phyloP scores from a whole-genome alignment of 768 basidiomycete genomes.

The Termitomyces bulborhizus region DNA sequence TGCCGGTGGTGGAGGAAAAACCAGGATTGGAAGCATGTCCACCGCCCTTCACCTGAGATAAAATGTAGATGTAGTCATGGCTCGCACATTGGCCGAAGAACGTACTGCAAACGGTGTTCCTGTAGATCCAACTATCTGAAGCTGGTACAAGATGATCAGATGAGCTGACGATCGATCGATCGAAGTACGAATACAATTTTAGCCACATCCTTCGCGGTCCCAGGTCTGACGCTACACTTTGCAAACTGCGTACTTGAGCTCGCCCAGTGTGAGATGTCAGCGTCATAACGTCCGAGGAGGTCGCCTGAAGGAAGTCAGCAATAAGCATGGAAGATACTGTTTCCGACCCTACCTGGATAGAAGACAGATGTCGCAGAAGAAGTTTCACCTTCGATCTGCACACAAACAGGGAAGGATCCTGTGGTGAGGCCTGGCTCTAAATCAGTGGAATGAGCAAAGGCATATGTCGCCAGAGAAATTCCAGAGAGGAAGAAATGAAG shows the following conservation, averaged over 20 bases:
- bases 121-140: conserved; percentile 37
- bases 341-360: conserved; percentile 26
- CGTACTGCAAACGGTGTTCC: conserved; percentile 49
- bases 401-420: conserved; percentile 22
- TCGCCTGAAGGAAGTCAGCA: conserved; percentile 11
- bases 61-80: not conserved
- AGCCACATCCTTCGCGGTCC: conserved; percentile 43
- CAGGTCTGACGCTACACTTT: conserved; percentile 54
- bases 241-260: conserved; percentile 39
- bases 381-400: conserved; percentile 28
- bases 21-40: conserved; percentile 50
- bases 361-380: conserved; percentile 42
- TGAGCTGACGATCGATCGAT: not conserved
- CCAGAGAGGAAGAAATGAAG: not conserved
- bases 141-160: conserved; percentile 23
- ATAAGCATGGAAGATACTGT: not conserved
- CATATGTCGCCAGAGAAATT: not conserved
- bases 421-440: not conserved
- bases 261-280: conserved; percentile 47
- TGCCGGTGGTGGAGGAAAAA: conserved; percentile 55
- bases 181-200: conserved; percentile 30
- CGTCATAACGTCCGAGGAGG: conserved; percentile 22
- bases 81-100: not conserved
- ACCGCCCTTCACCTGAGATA: conserved; percentile 51
- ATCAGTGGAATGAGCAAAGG: not conserved